Base-by-base conservation (phyloP, 2,329 filamentous ascomycete genomes). In the Aureobasidium zeae region DNA sequence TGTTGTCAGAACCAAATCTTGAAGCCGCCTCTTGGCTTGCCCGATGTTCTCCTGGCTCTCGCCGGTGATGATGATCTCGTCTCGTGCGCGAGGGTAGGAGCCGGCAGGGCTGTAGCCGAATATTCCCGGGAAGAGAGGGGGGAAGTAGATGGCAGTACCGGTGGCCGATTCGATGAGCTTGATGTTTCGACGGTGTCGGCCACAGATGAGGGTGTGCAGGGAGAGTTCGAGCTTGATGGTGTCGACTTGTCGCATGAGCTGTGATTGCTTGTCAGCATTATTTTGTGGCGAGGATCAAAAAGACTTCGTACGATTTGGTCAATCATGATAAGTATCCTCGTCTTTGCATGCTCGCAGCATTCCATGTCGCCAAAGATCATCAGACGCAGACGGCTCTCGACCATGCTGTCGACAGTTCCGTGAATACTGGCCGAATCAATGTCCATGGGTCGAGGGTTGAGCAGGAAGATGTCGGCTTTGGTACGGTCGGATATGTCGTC, bases 91-190 rank as follows among this genome's bases (percentile, higher is more conserved):
- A 45, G 78, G 78, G 26, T 60, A 49, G 15, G 87, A 87, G 52
- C 84, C 86, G 6, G 79, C 78, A 1, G 89, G 88, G 42, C 81
- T 85, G 62, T 94, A 98, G 48, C 86, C 83, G 59, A 91, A 95
- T 51, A 95, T 81, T 47, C 83, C 80, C 11, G 89, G 88, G 60
- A 96, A 96, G 1, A 89, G 83, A 6, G 88, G 87, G 20, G 91
- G 91, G 59, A 98, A 96, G 67, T 98, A 98, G 56, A 98, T 96
- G 51, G 91, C 89, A 7, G 91, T 96, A 56, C 88, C 86, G 11
- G 91, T 96, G 20, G 83, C 79, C 11, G 91, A 94, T 65, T 98
- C 91, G 57, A 98, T 95, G 56, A 91, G 70, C 69, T 96, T 96
- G 69, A 98, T 94, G 62, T 95, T 95, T 70, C 94, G 94, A 54